Percentiles rank a stretch among this genome's conserved stretches.
phyloP scores from a whole-genome alignment of 805 yeast species.

The Priceomyces haplophilus region DNA sequence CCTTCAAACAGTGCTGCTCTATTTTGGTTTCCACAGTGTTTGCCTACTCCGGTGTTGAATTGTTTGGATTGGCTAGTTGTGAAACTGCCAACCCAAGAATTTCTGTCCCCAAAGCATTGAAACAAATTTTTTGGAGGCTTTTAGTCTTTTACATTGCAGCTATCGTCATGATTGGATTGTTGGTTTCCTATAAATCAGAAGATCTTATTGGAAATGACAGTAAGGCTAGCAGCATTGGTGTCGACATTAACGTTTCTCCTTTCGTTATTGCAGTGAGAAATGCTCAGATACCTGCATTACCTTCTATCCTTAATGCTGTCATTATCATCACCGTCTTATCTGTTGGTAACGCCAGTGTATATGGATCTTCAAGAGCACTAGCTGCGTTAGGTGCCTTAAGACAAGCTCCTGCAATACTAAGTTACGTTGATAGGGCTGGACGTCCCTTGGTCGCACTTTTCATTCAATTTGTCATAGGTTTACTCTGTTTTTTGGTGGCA shows the following conservation, averaged over 20 bases:
- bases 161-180: conserved; percentile 33
- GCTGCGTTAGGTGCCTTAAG: conserved; percentile 69
- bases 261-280: conserved; percentile 66
- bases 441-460: conserved; percentile 40
- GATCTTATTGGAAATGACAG: conserved; percentile 47
- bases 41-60: conserved; percentile 35
- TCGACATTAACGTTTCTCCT: conserved; percentile 59
- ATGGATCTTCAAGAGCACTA: conserved; percentile 69
- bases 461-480: conserved; percentile 33
- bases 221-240: conserved; percentile 13
- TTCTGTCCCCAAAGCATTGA: conserved; percentile 38
- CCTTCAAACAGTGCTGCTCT: conserved; percentile 37
- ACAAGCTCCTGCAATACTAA: conserved; percentile 51
- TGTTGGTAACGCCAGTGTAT: conserved; percentile 74
- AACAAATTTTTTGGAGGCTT: conserved; percentile 43
- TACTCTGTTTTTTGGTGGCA: conserved; percentile 61
- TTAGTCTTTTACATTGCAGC: conserved; percentile 37
- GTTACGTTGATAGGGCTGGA: conserved; percentile 39
- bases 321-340: conserved; percentile 69
- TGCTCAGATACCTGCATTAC: conserved; percentile 62
- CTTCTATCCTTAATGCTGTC: conserved; percentile 71
- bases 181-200: conserved; percentile 51
- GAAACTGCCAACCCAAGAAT: conserved; percentile 38
- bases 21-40: conserved; percentile 37
- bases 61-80: conserved; percentile 37